Base-by-base conservation (phyloP, 192 early-diverging fungal genomes). In the Rhizophagus prolifer region DNA sequence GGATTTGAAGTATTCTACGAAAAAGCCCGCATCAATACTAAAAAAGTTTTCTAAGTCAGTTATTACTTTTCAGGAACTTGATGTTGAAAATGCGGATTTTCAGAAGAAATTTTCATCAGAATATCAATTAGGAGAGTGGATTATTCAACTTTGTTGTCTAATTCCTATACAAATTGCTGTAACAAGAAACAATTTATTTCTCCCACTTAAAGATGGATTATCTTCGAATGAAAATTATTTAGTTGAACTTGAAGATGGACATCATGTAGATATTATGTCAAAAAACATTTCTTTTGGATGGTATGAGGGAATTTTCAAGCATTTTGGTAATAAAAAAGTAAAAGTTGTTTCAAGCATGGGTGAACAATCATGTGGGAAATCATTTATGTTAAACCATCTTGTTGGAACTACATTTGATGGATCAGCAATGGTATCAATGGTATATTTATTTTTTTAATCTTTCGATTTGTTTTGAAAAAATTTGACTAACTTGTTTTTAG, bases 301-400 rank as follows among this genome's bases (percentile, higher is more conserved):
- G 72, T 74, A 74, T 26, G 72, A 74, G n/a, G 72, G 41, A 8
- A 63, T 78, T 9, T 78, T 78, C 47, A 78, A 58, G 26, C 62
- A 72, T 60, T 74, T 61, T 74, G 77, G 71, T 5, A 46, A 73
- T 62, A 25, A 44, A 14, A 41, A 72, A 34, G 69, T 78, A 1
- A 78, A 78, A 60, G 77, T 72, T 4, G 58, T 78, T 16, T 75
- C 71, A 10, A 59, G 47, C 23, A 78, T 78, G 77, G 77, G 77
- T 6, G 77, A 78, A 59, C 77, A 78, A 70, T 75, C 71, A 0
- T 72, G 69, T n/a, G 77, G 77, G 19, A 78, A 78, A 26, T 78
- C 71, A 14, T 78, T 30, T 12, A 34, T 77, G 28, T 14, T 78
- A 21, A 78, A 78, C 13, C 77, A 78, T 59, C 38, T 74, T 21